Conservation (phyloP, 208 protist species). For the Perkinsela sp. region DNA sequence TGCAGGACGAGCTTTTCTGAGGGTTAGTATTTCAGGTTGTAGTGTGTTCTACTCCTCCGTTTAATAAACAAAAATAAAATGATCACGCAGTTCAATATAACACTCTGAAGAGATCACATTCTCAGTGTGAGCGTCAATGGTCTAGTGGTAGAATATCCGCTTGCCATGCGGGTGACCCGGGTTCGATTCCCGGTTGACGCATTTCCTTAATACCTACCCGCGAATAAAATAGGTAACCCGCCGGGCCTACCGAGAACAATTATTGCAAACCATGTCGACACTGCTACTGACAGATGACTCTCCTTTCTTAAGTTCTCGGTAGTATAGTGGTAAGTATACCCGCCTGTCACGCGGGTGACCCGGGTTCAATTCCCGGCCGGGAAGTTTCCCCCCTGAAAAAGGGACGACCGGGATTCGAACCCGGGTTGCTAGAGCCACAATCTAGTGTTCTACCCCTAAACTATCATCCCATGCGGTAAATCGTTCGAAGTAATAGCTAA, state of each 20-base stretch:
- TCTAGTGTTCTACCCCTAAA: conserved; percentile 1
- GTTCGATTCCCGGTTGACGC: conserved; percentile 4
- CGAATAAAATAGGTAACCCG: no score
- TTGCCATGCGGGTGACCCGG: conserved; percentile 3
- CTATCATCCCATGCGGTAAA: not conserved
- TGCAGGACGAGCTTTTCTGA: no score
- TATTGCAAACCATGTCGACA: no score
- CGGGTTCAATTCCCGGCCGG: conserved; percentile 5
- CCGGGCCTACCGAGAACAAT: no score
- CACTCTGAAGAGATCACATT: not conserved
- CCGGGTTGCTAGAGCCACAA: conserved; percentile 1
- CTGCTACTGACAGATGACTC: no score
- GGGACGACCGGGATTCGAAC: not conserved
- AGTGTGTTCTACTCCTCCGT: no score
- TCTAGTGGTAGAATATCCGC: conserved; percentile 5
- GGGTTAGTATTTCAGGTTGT: no score
- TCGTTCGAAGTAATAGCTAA: no score
- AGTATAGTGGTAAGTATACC: conserved; percentile 5
- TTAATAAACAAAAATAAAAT: no score
- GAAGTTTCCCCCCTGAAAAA: not conserved
- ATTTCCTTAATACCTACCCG: no score
- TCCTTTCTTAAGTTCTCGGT: not conserved
- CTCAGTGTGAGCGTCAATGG: not conserved
- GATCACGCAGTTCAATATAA: no score
- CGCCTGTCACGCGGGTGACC: conserved; percentile 3